Conservation (phyloP, 345 rosid genomes). For the Euphorbia lathyris region DNA sequence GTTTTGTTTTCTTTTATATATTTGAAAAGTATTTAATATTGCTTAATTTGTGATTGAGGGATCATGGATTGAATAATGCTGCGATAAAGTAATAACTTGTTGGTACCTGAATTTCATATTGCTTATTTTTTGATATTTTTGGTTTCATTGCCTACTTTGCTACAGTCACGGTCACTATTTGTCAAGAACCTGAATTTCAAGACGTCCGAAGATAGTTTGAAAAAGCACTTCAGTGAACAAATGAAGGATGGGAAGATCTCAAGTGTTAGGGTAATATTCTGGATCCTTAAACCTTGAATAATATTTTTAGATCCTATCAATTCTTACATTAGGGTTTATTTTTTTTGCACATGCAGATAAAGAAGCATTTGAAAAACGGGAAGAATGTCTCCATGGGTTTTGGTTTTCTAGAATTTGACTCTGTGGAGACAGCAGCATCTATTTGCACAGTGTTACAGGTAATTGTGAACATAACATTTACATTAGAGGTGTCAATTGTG, state of each 20-base stretch:
- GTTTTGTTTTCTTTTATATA: too few relatives aligned
- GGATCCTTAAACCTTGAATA: neutral
- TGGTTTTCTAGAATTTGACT: slow-evolving; percentile 89
- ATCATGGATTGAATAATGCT: too few relatives aligned
- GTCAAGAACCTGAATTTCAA: slow-evolving; percentile 93
- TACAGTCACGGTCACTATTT: slow-evolving; percentile 77
- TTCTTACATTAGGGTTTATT: slow-evolving; percentile 5
- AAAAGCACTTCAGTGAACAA: slow-evolving; percentile 60
- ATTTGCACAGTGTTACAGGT: slow-evolving; percentile 76
- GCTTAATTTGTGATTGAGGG: neutral
- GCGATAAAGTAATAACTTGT: neutral
- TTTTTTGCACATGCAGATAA: slow-evolving; percentile 51
- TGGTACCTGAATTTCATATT: neutral
- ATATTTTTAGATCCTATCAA: neutral
- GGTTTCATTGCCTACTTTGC: slow-evolving; percentile 27
- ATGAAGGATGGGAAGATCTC: slow-evolving; percentile 67
- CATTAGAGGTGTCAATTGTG: too few relatives aligned
- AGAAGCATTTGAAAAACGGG: slow-evolving; percentile 75
- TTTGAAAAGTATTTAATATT: neutral
- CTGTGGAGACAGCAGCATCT: slow-evolving; percentile 67
- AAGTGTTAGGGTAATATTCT: slow-evolving; percentile 68
- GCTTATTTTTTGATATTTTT: slow-evolving; percentile 17
- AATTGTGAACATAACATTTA: slow-evolving; percentile 17
- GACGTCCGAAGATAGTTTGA: slow-evolving; percentile 75
- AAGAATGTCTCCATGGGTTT: slow-evolving; percentile 82